These are phyloP conservation scores for Adenanthera pavonina DNA, from an alignment of 306 rosid species.

Conservation along the genomic window DNA sequence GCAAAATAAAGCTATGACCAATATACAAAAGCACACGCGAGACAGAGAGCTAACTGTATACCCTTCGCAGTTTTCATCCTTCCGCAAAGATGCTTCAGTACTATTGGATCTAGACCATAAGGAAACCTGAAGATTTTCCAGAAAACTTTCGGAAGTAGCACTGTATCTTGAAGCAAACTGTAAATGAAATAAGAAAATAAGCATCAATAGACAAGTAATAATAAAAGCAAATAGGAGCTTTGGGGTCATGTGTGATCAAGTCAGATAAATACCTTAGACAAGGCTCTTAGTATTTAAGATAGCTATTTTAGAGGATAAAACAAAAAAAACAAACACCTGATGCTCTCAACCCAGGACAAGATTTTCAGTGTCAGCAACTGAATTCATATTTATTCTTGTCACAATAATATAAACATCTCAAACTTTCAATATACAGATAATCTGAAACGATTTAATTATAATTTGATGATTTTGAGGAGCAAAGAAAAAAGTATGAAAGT, in stretches of 20 bases:
- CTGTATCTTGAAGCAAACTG: conserved; percentile 66
- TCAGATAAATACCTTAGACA: conserved; percentile 10
- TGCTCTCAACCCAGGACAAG: conserved; percentile 26
- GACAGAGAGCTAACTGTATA: conserved; percentile 41
- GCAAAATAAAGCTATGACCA: conserved; percentile 26
- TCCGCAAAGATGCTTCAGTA: conserved; percentile 60
- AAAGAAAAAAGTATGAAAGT: background rate
- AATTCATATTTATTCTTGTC: conserved; percentile 3
- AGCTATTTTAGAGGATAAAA: background rate
- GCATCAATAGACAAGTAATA: conserved; percentile 14
- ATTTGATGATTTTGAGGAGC: background rate
- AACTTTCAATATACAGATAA: conserved; percentile 19
- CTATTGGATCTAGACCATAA: conserved; percentile 53
- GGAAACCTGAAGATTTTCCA: conserved; percentile 55
- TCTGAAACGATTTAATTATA: background rate
- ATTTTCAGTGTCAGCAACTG: background rate
- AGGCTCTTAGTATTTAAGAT: background rate
- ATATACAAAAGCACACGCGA: conserved; percentile 20
- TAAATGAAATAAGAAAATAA: conserved; percentile 25
- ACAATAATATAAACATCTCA: background rate
- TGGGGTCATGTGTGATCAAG: conserved; percentile 16
- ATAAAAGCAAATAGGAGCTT: background rate
- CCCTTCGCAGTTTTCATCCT: conserved; percentile 55
- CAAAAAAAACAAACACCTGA: conserved; percentile 9
- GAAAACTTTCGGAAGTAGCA: conserved; percentile 48